These are phyloP conservation scores for Microascus cirrosus DNA, from an alignment of 2,329 filamentous ascomycete species.

Conservation along the genomic window DNA sequence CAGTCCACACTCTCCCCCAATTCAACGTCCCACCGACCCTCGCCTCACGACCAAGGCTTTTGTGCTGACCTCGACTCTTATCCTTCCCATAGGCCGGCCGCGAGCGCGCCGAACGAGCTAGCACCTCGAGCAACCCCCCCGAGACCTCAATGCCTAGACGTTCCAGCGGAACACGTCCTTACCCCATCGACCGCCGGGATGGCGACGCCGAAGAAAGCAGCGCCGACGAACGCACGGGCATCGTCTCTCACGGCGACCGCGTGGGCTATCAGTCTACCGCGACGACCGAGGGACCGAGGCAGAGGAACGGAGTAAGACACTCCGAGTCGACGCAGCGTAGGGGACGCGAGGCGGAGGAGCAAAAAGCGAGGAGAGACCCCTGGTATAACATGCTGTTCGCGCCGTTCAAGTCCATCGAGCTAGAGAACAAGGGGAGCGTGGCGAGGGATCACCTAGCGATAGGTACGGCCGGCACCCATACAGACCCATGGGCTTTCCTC, in stretches of 20 bases:
- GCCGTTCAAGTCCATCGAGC: slow-evolving; percentile 46
- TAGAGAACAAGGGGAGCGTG: slow-evolving; percentile 79
- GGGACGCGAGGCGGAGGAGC: background rate
- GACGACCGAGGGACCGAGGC: background rate
- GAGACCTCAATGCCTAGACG: background rate
- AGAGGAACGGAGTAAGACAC: background rate
- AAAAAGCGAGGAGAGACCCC: background rate
- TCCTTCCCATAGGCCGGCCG: background rate
- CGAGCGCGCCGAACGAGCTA: background rate
- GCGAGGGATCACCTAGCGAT: slow-evolving; percentile 73
- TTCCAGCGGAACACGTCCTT: background rate
- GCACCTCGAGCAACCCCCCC: background rate
- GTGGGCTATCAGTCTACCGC: slow-evolving; percentile 7
- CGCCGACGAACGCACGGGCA: slow-evolving; percentile 7
- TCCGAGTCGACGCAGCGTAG: background rate
- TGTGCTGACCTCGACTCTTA: background rate
- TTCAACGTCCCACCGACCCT: background rate
- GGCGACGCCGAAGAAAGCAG: background rate
- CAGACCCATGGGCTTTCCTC: background rate
- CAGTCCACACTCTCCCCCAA: background rate
- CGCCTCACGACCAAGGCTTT: background rate
- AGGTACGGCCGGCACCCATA: slow-evolving; percentile 33
- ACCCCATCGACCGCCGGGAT: background rate
- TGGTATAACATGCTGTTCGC: background rate
- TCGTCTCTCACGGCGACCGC: slow-evolving; percentile 1